Base-by-base conservation (phyloP, 106 monocot species). In the Dioscorea dumetorum region DNA sequence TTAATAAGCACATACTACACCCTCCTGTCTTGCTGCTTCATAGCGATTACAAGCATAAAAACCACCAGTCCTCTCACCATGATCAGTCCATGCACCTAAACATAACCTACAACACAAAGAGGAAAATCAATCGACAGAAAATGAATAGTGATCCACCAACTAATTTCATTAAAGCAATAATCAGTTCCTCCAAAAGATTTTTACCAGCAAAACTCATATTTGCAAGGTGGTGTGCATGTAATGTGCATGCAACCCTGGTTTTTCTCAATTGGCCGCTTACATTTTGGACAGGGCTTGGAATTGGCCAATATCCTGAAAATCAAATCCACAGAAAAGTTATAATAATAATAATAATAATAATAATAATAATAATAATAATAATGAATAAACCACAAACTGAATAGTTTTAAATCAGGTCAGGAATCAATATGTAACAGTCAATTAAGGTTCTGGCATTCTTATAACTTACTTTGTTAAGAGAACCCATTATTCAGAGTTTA, bases 231-330 rank as follows among this genome's bases (percentile, higher is more conserved):
- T 35, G 24, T 34, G 57, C 76, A 76, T 63, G 69, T 69, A 53
- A 76, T 76, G 50, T 76, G 76, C 69, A 69, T 76, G 22, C 76
- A 76, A 12, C 76, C 76, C 41, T 63, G 63, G 48, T 76, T 76
- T 32, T 76, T 76, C 69, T 76, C 69, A 35, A 75, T 75, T 10
- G 75, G 67, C 52, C 51, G 59, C 52, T 62, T 50, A 61, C 75
- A 75, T 35, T 61, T 67, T 21, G 75, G 75, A 28, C 75, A 75
- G 33, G 67, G 75, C 52, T 75, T 75, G 10, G 75, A 61, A 41
- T 75, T 75, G 17, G 68, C 75, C 33, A 75, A 33, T 19, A 74
- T 67, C 74, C 74, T 33, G 49, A 32, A 28, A 16, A 60, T 11
- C 33, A 51, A 3, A 65, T 16, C 14, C 31, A 65, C 16, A 48